Conservation (phyloP, 495 filamentous ascomycete species). For the Darksidea phi region DNA sequence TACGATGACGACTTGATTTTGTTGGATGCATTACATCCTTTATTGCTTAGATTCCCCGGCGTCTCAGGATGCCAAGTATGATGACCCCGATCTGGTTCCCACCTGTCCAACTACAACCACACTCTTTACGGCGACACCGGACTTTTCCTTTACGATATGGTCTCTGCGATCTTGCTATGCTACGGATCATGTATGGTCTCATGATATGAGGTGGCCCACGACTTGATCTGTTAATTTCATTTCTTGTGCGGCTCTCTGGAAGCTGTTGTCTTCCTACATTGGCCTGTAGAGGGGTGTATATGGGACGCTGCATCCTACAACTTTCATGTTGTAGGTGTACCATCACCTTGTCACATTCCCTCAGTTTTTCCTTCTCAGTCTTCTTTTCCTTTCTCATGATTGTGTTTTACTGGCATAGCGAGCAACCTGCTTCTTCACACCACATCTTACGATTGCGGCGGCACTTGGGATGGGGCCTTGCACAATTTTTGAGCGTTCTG, state of each 20-base stretch:
- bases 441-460: background rate
- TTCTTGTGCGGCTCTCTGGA: background rate
- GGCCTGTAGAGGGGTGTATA: too few relatives aligned
- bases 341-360: background rate
- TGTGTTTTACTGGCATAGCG: conserved; percentile 33
- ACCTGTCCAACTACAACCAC: conserved; percentile 21
- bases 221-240: conserved; percentile 1
- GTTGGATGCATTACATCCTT: conserved; percentile 6
- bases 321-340: conserved; percentile 1
- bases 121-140: conserved; percentile 9
- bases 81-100: conserved; percentile 25
- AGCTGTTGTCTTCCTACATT: background rate
- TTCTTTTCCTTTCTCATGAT: conserved; percentile 15
- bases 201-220: conserved; percentile 3
- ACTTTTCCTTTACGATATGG: conserved; percentile 17
- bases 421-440: background rate
- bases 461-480: too few relatives aligned
- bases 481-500: too few relatives aligned
- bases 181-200: conserved; percentile 19
- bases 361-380: background rate
- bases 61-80: conserved; percentile 30
- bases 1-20: conserved; percentile 23
- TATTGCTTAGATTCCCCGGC: conserved; percentile 33
- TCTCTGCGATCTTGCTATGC: conserved; percentile 8
- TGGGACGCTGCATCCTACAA: background rate